These are phyloP conservation scores for Capsella rubella DNA, from an alignment of 441 rosid genomes.

Conservation along the genomic window DNA sequence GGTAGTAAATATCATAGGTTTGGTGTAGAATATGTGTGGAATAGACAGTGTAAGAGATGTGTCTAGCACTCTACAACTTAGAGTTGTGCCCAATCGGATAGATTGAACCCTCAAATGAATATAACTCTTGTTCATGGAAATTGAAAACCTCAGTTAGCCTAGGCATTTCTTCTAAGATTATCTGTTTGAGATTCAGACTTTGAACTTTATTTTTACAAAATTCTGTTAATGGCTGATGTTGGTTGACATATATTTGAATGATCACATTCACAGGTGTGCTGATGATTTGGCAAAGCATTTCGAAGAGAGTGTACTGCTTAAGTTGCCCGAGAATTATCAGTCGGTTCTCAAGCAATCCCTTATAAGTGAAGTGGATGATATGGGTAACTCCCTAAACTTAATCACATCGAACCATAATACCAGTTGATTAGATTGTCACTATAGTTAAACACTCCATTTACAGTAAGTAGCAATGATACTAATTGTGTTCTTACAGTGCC, in stretches of 20 bases:
- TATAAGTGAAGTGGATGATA: slow-evolving; percentile 81
- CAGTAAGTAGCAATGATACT: not conserved
- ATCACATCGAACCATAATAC: not conserved
- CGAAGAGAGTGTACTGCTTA: slow-evolving; percentile 71
- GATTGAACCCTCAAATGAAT: slow-evolving; percentile 45
- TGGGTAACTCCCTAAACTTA: slow-evolving; percentile 56
- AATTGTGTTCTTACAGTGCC: slow-evolving; percentile 51
- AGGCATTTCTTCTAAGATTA: not conserved
- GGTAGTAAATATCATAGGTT: slow-evolving; percentile 9
- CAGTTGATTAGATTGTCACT: not conserved
- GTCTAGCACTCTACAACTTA: not conserved
- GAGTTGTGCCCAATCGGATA: slow-evolving; percentile 32
- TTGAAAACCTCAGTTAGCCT: not conserved
- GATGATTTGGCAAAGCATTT: slow-evolving; percentile 75
- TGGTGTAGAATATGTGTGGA: slow-evolving; percentile 9
- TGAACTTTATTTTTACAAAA: not conserved
- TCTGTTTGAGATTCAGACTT: slow-evolving; percentile 28
- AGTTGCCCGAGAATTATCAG: slow-evolving; percentile 80
- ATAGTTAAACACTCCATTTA: not conserved
- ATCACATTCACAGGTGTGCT: slow-evolving; percentile 55
- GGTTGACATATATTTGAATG: not conserved
- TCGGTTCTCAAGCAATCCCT: slow-evolving; percentile 72
- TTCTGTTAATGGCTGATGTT: not conserved
- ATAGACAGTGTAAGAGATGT: slow-evolving; percentile 8
- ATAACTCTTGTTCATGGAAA: slow-evolving; percentile 79